Conservation (phyloP, 1,139 yeast genomes). For the Wickerhamomyces sp. region DNA sequence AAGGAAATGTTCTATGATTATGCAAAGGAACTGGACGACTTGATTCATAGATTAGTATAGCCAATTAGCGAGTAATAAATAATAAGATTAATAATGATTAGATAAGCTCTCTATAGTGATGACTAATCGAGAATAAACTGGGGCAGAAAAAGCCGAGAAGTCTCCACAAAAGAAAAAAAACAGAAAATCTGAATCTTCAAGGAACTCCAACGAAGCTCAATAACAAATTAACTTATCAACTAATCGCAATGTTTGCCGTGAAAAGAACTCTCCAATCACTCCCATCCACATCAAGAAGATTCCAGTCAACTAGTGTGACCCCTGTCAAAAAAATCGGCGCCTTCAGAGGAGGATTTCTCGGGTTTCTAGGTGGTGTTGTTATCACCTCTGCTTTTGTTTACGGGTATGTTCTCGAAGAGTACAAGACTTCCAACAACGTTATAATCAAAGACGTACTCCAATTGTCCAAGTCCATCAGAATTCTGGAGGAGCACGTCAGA, state of each 20-base stretch:
- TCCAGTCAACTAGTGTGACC: conserved; percentile 31
- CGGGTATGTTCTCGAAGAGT: conserved; percentile 73
- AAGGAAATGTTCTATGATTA: neutral
- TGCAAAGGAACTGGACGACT: neutral
- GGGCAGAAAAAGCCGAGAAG: too few species aligned
- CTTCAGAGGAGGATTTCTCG: conserved; percentile 65
- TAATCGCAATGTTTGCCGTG: neutral
- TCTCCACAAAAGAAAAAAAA: neutral
- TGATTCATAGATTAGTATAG: neutral
- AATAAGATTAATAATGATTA: too few species aligned
- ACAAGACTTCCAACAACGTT: conserved; percentile 65
- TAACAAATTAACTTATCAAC: neutral
- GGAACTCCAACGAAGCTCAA: neutral
- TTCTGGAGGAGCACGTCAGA: conserved; percentile 63
- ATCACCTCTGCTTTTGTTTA: conserved; percentile 73
- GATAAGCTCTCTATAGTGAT: too few species aligned
- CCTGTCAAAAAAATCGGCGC: conserved; percentile 46
- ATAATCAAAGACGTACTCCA: conserved; percentile 71
- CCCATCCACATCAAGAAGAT: conserved; percentile 2
- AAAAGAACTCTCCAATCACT: neutral
- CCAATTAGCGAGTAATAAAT: neutral
- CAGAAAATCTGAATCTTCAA: neutral
- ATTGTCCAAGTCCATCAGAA: conserved; percentile 61
- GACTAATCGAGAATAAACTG: too few species aligned
- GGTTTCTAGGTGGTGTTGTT: conserved; percentile 74